Evolutionary conservation across 768 basidiomycete genomes (phyloP).

Genomic region (Rhizopogon vesiculosus): DNA sequence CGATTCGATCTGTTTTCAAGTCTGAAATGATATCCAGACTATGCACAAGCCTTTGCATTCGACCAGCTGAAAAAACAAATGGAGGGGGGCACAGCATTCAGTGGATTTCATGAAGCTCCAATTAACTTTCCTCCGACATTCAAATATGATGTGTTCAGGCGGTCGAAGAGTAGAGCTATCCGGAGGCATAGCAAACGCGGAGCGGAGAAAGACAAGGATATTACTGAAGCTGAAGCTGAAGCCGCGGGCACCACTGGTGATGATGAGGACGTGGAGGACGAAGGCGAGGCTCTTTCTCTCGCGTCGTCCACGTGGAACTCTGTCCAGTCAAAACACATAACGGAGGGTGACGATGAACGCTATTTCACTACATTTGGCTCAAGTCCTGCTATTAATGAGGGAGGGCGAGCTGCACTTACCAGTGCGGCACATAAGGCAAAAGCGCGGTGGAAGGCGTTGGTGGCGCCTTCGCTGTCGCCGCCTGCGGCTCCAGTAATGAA

Average conservation of each 20-base stretch:
- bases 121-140: slow-evolving; percentile 93
- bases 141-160: slow-evolving; percentile 81
- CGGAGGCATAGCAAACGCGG: slow-evolving; percentile 33
- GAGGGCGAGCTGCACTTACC: slow-evolving; percentile 33
- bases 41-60: slow-evolving; percentile 80
- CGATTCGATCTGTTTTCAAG: background rate
- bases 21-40: slow-evolving; percentile 47
- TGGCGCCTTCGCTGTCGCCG: slow-evolving; percentile 29
- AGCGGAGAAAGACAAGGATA: slow-evolving; percentile 27
- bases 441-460: slow-evolving; percentile 46
- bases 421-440: slow-evolving; percentile 51
- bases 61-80: slow-evolving; percentile 85
- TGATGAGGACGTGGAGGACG: slow-evolving; percentile 30
- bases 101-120: slow-evolving; percentile 72
- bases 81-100: slow-evolving; percentile 60
- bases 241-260: slow-evolving; percentile 15
- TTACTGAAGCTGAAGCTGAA: slow-evolving; percentile 37
- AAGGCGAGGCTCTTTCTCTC: slow-evolving; percentile 46
- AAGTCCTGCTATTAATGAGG: slow-evolving; percentile 24
- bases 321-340: slow-evolving; percentile 11
- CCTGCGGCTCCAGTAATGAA: slow-evolving; percentile 21
- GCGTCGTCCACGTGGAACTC: slow-evolving; percentile 48
- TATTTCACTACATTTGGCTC: slow-evolving; percentile 24
- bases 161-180: slow-evolving; percentile 31
- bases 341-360: slow-evolving; percentile 40